Conservation (phyloP, 2,329 filamentous ascomycete species). For the Volutella citrinella region DNA sequence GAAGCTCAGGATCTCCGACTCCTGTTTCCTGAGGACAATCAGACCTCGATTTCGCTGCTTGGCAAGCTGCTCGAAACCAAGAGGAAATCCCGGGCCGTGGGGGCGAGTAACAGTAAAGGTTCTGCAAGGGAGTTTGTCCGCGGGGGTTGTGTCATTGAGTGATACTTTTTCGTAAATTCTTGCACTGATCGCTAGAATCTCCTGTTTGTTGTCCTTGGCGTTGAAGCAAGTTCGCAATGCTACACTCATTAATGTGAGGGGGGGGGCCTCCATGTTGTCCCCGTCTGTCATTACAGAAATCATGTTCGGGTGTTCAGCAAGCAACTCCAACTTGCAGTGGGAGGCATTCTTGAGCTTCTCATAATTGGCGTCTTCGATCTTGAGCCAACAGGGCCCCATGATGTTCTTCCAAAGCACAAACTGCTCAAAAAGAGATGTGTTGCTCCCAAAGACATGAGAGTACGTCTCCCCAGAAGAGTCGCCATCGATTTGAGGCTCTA, state of each 20-base stretch:
- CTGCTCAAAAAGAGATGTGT: conserved; percentile 93
- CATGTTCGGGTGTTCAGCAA: conserved; percentile 73
- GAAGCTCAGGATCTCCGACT: conserved; percentile 80
- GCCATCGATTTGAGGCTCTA: conserved; percentile 68
- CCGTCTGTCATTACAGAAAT: conserved; percentile 72
- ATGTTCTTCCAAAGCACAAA: conserved; percentile 99
- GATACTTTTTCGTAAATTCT: conserved; percentile 90
- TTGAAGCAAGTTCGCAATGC: conserved; percentile 87
- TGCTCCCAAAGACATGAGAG: conserved; percentile 89
- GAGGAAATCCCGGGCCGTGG: conserved; percentile 69
- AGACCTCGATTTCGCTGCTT: conserved; percentile 70
- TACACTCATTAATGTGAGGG: conserved; percentile 93
- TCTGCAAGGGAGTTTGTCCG: conserved; percentile 83
- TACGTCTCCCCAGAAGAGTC: conserved; percentile 83
- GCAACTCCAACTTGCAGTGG: conserved; percentile 93
- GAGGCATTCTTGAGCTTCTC: conserved; percentile 84
- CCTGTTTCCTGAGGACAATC: conserved; percentile 78
- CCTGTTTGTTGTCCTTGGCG: conserved; percentile 89
- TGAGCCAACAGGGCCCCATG: conserved; percentile 98
- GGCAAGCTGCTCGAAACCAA: conserved; percentile 79
- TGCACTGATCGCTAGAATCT: conserved; percentile 87
- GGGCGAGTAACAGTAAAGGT: conserved; percentile 92
- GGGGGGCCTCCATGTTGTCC: conserved; percentile 78
- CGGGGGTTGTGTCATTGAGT: conserved; percentile 80
- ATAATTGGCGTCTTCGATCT: conserved; percentile 83